phyloP scores from a whole-genome alignment of 1,284 basidiomycete genomes.

The Meripilus lineatus region DNA sequence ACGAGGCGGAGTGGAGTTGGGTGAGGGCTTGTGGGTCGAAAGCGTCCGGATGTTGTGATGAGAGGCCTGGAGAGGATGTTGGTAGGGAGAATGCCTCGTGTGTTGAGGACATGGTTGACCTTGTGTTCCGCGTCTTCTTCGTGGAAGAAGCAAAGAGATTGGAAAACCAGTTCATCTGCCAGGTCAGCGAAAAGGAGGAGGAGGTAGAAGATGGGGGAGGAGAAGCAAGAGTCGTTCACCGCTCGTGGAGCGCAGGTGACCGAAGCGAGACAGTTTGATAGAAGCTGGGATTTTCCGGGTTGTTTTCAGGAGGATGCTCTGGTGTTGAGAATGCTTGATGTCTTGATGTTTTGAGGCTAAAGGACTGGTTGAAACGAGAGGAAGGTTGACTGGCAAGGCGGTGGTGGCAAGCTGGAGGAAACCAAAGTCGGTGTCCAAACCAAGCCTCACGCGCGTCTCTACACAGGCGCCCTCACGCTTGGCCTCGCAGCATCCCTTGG shows the following conservation, averaged over 20 bases:
- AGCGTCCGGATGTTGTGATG: conserved; percentile 47
- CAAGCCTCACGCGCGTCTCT: too few relatives aligned
- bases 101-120: conserved; percentile 64
- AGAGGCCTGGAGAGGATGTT: conserved; percentile 56
- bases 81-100: conserved; percentile 78
- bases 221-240: neutral
- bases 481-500: too few relatives aligned
- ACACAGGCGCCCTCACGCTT: too few relatives aligned
- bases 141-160: conserved; percentile 51
- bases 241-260: neutral
- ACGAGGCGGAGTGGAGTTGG: conserved; percentile 28
- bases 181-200: conserved; percentile 4
- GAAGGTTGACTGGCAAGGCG: too few relatives aligned
- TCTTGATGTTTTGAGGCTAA: too few relatives aligned
- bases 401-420: too few relatives aligned
- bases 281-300: too few relatives aligned
- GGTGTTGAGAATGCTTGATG: too few relatives aligned
- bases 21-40: conserved; percentile 50
- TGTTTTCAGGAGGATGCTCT: too few relatives aligned
- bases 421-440: too few relatives aligned
- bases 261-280: too few relatives aligned
- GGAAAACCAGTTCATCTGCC: conserved; percentile 64
- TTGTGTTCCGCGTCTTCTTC: conserved; percentile 43
- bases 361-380: too few relatives aligned
- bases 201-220: conserved; percentile 3